A percentile compares a stretch with the other conserved stretches of the same genome.
Conservation (phyloP, 768 basidiomycete genomes). For the Vararia minispora region DNA sequence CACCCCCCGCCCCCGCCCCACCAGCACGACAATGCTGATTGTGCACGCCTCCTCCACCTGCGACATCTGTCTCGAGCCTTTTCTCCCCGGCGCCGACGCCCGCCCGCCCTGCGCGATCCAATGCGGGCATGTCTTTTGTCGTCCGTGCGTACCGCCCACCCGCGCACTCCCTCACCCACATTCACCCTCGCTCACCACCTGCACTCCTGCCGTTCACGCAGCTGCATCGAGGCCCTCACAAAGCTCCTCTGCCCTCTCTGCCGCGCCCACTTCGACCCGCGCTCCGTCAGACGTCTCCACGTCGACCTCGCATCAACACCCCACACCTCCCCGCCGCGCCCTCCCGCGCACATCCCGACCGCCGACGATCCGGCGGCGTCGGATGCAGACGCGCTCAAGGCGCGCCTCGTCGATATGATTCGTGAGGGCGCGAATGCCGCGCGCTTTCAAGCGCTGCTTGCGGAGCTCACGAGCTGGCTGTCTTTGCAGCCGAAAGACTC, state of each 20-base stretch:
- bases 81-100: constrained; percentile 10
- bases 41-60: constrained; percentile 17
- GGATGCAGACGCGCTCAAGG: constrained; percentile 11
- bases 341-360: constrained; percentile 1
- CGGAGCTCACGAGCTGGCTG: constrained; percentile 12
- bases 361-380: constrained; percentile 1
- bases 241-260: constrained; percentile 12
- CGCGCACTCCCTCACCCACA: not conserved
- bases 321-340: constrained; percentile 7
- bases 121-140: constrained; percentile 18
- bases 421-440: constrained; percentile 12
- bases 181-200: not conserved
- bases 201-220: not conserved
- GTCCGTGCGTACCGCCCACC: constrained; percentile 11
- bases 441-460: constrained; percentile 11
- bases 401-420: constrained; percentile 10
- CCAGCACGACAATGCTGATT: constrained; percentile 15
- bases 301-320: constrained; percentile 9
- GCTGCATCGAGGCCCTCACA: constrained; percentile 11
- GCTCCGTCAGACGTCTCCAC: constrained; percentile 11
- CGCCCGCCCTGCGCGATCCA: constrained; percentile 16
- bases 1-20: constrained; percentile 3
- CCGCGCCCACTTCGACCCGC: constrained; percentile 9
- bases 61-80: constrained; percentile 19
- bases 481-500: constrained; percentile 10